Conservation (phyloP, 768 basidiomycete genomes). For the Kondoa malvinella region DNA sequence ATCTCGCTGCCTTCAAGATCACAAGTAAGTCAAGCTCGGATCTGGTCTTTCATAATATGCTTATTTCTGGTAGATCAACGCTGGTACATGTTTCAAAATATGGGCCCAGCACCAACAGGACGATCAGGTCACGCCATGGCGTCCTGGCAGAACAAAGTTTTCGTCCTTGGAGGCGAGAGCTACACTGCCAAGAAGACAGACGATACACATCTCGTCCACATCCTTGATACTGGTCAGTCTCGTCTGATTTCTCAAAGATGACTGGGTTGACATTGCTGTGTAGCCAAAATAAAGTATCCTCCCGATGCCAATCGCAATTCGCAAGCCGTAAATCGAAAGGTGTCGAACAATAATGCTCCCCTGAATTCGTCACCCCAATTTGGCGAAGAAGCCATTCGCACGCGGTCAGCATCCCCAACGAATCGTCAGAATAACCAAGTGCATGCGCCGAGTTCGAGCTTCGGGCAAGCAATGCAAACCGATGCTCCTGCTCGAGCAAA, state of each 20-base stretch:
- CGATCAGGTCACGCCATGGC: constrained; percentile 98
- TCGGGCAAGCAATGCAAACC: neutral
- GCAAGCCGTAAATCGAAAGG: constrained; percentile 9
- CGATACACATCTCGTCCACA: constrained; percentile 65
- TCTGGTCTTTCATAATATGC: neutral
- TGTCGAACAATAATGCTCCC: neutral
- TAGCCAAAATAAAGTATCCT: constrained; percentile 88
- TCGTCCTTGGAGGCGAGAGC: constrained; percentile 89
- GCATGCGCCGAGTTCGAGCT: neutral
- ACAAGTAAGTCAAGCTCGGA: constrained; percentile 51
- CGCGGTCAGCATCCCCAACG: constrained; percentile 1
- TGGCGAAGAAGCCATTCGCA: neutral
- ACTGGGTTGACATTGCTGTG: constrained; percentile 48
- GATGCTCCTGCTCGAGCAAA: neutral
- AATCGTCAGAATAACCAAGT: neutral
- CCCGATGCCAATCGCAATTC: neutral
- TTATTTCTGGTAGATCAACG: constrained; percentile 50
- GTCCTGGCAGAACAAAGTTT: constrained; percentile 66
- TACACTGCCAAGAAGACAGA: constrained; percentile 42
- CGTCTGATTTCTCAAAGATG: constrained; percentile 41
- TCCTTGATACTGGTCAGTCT: constrained; percentile 79
- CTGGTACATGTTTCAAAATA: constrained; percentile 99
- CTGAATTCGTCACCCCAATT: neutral
- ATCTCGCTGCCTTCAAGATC: constrained; percentile 91
- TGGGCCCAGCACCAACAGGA: constrained; percentile 86